These are phyloP conservation scores for Aspergillus pseudoterreus DNA, from an alignment of 2,329 filamentous ascomycete species.

Conservation along the genomic window DNA sequence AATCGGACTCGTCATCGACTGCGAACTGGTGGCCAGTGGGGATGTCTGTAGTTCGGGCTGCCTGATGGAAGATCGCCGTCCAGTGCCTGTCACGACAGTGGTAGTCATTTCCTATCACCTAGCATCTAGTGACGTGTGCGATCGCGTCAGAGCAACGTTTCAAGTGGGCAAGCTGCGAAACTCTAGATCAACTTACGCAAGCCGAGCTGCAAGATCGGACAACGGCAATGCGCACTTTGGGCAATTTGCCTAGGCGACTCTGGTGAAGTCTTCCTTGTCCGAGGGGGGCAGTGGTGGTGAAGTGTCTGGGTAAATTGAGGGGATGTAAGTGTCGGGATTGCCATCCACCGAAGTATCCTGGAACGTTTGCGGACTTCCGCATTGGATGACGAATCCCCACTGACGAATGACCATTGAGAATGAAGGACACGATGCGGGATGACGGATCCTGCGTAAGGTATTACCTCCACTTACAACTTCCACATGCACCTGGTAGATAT, in stretches of 20 bases:
- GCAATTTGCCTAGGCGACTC: not conserved
- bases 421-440: slow-evolving; percentile 10
- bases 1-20: slow-evolving; percentile 31
- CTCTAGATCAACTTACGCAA: not conserved
- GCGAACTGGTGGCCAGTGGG: slow-evolving; percentile 24
- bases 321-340: not conserved
- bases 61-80: slow-evolving; percentile 36
- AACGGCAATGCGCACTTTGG: not conserved
- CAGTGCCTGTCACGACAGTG: slow-evolving; percentile 37
- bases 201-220: not conserved
- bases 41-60: slow-evolving; percentile 33
- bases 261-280: not conserved
- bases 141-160: not conserved
- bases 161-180: no score
- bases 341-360: slow-evolving; percentile 1
- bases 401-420: slow-evolving; percentile 26
- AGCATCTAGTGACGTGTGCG: not conserved
- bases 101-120: slow-evolving; percentile 33
- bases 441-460: no score
- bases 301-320: not conserved
- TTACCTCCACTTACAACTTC: not conserved
- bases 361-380: slow-evolving; percentile 8
- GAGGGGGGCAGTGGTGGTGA: not conserved
- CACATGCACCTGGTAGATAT: no score
- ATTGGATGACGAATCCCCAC: slow-evolving; percentile 28